Percentiles rank a stretch among this genome's conserved stretches.
Evolutionary conservation across 257 asterid species (phyloP).

Genomic region (Galeopsis tetrahit): DNA sequence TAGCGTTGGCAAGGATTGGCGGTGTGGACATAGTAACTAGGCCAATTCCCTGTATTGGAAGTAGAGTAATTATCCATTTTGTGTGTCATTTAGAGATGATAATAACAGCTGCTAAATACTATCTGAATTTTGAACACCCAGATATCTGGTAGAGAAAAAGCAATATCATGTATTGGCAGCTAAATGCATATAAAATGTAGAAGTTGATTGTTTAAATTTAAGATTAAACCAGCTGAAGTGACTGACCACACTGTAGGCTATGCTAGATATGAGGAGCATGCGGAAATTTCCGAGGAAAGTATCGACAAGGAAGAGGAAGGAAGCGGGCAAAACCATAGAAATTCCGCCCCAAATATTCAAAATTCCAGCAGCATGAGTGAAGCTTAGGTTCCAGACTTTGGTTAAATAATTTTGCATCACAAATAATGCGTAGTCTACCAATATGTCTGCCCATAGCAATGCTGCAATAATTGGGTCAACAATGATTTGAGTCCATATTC

Average conservation of each 20-base stretch:
- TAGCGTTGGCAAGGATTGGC: slow-evolving; percentile 49
- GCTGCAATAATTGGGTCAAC: slow-evolving; percentile 36
- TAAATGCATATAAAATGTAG: neutral
- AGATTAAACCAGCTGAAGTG: neutral
- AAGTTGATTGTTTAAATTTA: neutral
- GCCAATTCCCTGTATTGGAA: slow-evolving; percentile 50
- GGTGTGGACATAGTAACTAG: slow-evolving; percentile 67
- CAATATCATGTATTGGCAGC: neutral
- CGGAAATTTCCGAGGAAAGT: slow-evolving; percentile 40
- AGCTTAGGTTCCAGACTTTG: slow-evolving; percentile 62
- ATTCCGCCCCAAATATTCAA: slow-evolving; percentile 61
- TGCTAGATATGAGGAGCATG: slow-evolving; percentile 59
- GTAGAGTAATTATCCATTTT: neutral
- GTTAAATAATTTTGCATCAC: slow-evolving; percentile 68
- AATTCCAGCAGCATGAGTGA: slow-evolving; percentile 68
- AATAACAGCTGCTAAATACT: neutral
- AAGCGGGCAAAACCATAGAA: slow-evolving; percentile 40
- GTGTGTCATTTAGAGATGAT: neutral
- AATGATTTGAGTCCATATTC: neutral
- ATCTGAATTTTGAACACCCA: too few relatives aligned
- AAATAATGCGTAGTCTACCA: slow-evolving; percentile 49
- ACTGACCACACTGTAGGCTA: slow-evolving; percentile 42
- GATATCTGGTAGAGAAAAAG: neutral
- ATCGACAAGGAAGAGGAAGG: slow-evolving; percentile 52
- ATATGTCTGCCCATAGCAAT: slow-evolving; percentile 47